phyloP scores from a whole-genome alignment of 306 rosid genomes.

The Cicer bijugum region DNA sequence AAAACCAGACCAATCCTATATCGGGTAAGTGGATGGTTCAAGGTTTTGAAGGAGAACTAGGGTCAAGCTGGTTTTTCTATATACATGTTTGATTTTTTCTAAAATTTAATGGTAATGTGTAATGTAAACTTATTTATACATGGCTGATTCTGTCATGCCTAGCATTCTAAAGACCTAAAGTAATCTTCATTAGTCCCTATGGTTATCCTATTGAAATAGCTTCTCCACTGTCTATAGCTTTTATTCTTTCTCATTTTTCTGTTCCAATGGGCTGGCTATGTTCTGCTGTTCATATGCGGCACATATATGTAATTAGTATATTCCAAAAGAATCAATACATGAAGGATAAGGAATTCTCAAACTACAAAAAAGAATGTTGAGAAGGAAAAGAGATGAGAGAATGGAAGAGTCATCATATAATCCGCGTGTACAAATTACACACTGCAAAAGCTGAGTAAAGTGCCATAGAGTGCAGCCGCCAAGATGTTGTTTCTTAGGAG shows the following conservation, averaged over 20 bases:
- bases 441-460: too few species aligned
- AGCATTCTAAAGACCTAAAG: conserved; percentile 18
- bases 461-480: too few species aligned
- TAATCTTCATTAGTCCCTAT: background rate
- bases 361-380: background rate
- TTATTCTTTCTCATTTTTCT: conserved; percentile 6
- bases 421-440: background rate
- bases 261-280: background rate
- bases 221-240: background rate
- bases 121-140: background rate
- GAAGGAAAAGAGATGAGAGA: background rate
- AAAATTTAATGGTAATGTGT: background rate
- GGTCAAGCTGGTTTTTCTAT: background rate
- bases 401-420: background rate
- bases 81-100: too few species aligned
- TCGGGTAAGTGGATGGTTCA: conserved; percentile 5
- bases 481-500: too few species aligned
- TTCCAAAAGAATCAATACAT: background rate
- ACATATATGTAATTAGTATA: background rate
- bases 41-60: background rate
- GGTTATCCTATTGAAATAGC: background rate
- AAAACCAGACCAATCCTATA: background rate
- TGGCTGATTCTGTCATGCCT: background rate
- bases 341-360: background rate
- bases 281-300: background rate